phyloP scores from a whole-genome alignment of 1,139 yeast species.

The Yamadazyma oceani region DNA sequence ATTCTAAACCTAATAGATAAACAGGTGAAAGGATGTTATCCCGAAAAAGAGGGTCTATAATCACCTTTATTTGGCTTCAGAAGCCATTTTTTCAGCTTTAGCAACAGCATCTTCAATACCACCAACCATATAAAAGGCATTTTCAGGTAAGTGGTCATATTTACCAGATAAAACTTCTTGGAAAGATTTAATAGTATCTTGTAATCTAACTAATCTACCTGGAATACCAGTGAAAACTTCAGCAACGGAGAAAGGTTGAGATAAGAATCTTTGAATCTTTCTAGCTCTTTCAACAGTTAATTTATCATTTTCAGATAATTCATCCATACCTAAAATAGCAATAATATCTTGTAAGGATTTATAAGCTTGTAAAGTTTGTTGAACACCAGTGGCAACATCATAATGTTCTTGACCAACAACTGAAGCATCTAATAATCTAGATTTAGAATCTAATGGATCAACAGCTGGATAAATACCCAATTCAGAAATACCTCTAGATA shows the following conservation, averaged over 20 bases:
- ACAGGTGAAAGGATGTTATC: background rate
- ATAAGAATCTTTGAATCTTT: conserved; percentile 99
- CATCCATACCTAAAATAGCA: conserved; percentile 99
- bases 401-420: conserved; percentile 99
- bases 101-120: conserved; percentile 98
- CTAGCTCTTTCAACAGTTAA: conserved; percentile 99
- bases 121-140: conserved; percentile 99
- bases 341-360: conserved; percentile 99
- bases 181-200: conserved; percentile 93
- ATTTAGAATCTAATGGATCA: conserved; percentile 99
- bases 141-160: conserved; percentile 98
- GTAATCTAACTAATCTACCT: conserved; percentile 96
- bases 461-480: conserved; percentile 99
- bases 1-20: conserved; percentile 9
- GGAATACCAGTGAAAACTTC: conserved; percentile 99
- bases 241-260: conserved; percentile 99
- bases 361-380: conserved; percentile 99
- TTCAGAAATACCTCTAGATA: conserved; percentile 99
- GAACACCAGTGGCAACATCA: conserved; percentile 90
- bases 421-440: conserved; percentile 95
- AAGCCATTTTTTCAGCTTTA: conserved; percentile 98
- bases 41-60: background rate
- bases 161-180: conserved; percentile 97
- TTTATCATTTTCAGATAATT: conserved; percentile 97
- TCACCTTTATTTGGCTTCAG: conserved; percentile 70